A percentile compares a stretch with the other conserved stretches of the same genome.
These are phyloP conservation scores for Chaetomidium leptoderma DNA, from an alignment of 495 filamentous ascomycete genomes.

Conservation along the genomic window DNA sequence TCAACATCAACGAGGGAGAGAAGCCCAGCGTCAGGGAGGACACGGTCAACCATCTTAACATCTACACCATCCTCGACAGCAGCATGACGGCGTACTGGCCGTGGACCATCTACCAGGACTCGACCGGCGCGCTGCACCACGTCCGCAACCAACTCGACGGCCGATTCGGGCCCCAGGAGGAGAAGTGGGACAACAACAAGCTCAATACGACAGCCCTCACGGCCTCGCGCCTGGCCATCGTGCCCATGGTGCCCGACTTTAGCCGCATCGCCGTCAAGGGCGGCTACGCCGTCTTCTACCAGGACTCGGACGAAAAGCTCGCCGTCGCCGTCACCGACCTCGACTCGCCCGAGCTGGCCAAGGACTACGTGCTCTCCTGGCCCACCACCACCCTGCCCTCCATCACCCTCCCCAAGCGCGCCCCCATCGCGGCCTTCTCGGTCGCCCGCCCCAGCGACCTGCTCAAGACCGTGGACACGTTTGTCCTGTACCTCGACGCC, in stretches of 20 bases:
- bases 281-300: constrained; percentile 27
- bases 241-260: constrained; percentile 17
- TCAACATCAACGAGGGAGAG: constrained; percentile 12
- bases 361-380: constrained; percentile 15
- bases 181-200: constrained; percentile 8
- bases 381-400: constrained; percentile 5
- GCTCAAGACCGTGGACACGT: constrained; percentile 15
- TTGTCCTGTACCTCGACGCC: constrained; percentile 18
- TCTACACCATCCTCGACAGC: constrained; percentile 12
- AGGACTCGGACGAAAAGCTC: neutral
- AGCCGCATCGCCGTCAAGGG: constrained; percentile 10
- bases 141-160: constrained; percentile 13
- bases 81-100: constrained; percentile 22
- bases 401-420: neutral
- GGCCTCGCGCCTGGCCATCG: constrained; percentile 13
- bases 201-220: constrained; percentile 7
- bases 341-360: neutral
- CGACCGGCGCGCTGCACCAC: constrained; percentile 11
- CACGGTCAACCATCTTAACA: constrained; percentile 9
- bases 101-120: constrained; percentile 17
- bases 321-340: constrained; percentile 11
- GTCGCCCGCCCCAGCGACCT: constrained; percentile 8
- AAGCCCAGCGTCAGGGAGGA: constrained; percentile 2
- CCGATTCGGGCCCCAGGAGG: neutral
- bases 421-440: constrained; percentile 21